Conservation (phyloP, 2,329 filamentous ascomycete species). For the Ilyonectria mors-panacis region DNA sequence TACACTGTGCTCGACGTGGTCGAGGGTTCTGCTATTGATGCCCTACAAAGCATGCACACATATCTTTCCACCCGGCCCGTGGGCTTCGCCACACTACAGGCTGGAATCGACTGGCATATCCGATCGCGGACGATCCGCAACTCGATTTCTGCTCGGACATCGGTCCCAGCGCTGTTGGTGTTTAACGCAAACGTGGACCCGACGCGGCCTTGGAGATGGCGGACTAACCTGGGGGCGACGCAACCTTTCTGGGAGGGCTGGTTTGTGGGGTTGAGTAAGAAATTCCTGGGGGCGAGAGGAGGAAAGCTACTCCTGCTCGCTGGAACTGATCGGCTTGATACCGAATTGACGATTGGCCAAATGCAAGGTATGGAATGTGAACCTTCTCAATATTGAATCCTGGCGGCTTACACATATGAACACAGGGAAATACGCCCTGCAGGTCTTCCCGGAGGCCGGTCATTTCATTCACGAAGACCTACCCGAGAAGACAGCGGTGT, state of each 20-base stretch:
- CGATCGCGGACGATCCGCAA: conserved; percentile 91
- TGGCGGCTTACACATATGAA: conserved; percentile 30
- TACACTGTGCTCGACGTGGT: conserved; percentile 96
- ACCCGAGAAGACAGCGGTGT: conserved; percentile 88
- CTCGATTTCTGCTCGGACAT: conserved; percentile 84
- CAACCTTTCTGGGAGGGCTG: conserved; percentile 95
- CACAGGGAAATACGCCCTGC: conserved; percentile 90
- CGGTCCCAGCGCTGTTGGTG: conserved; percentile 84
- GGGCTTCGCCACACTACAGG: conserved; percentile 82
- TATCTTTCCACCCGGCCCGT: conserved; percentile 87
- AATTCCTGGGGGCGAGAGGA: conserved; percentile 85
- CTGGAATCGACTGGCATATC: conserved; percentile 94
- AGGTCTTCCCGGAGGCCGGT: conserved; percentile 94
- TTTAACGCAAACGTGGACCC: conserved; percentile 58
- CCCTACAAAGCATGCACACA: conserved; percentile 92
- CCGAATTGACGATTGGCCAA: conserved; percentile 93
- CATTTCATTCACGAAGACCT: conserved; percentile 98
- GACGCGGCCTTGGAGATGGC: conserved; percentile 80
- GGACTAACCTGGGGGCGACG: conserved; percentile 86
- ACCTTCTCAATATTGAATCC: neutral
- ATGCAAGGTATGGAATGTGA: conserved; percentile 81
- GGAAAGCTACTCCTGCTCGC: conserved; percentile 90
- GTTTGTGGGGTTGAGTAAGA: conserved; percentile 90
- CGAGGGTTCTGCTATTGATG: conserved; percentile 95
- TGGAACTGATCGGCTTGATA: conserved; percentile 91